phyloP scores from a whole-genome alignment of 805 yeast genomes.

The Candida fluviatilis region DNA sequence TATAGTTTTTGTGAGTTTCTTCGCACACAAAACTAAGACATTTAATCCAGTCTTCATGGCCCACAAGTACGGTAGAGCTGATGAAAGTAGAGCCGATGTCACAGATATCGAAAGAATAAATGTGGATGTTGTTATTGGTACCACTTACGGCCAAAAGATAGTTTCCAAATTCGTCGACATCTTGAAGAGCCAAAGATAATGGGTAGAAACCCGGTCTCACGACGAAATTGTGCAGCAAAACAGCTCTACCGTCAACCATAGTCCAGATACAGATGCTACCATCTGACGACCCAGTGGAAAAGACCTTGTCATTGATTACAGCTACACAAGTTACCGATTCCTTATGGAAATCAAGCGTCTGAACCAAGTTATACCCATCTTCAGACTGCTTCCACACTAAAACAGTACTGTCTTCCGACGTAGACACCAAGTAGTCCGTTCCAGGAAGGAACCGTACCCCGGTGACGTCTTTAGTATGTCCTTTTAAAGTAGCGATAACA shows the following conservation, averaged over 20 bases:
- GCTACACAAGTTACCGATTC: slow-evolving; percentile 56
- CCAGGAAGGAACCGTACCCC: slow-evolving; percentile 53
- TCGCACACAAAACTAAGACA: slow-evolving; percentile 56
- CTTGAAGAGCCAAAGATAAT: slow-evolving; percentile 28
- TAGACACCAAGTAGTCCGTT: slow-evolving; percentile 48
- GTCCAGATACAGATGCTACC: slow-evolving; percentile 57
- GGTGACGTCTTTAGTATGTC: slow-evolving; percentile 60
- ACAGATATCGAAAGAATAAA: slow-evolving; percentile 41
- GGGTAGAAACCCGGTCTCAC: slow-evolving; percentile 46
- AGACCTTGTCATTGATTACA: slow-evolving; percentile 30
- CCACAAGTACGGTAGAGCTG: slow-evolving; percentile 57
- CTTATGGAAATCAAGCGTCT: slow-evolving; percentile 35
- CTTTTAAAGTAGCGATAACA: slow-evolving; percentile 52
- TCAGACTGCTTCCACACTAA: slow-evolving; percentile 50
- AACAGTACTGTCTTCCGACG: slow-evolving; percentile 63
- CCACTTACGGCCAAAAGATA: slow-evolving; percentile 70
- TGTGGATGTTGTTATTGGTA: slow-evolving; percentile 50
- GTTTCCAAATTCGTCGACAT: slow-evolving; percentile 24
- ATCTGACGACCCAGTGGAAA: slow-evolving; percentile 61
- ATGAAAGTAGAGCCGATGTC: slow-evolving; percentile 17
- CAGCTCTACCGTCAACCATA: slow-evolving; percentile 16
- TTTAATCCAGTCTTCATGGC: slow-evolving; percentile 97
- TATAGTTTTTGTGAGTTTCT: slow-evolving; percentile 45
- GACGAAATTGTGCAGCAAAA: slow-evolving; percentile 24
- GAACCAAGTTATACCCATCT: slow-evolving; percentile 22